Base-by-base conservation (phyloP, 441 rosid species). In the Sinapis alba region DNA sequence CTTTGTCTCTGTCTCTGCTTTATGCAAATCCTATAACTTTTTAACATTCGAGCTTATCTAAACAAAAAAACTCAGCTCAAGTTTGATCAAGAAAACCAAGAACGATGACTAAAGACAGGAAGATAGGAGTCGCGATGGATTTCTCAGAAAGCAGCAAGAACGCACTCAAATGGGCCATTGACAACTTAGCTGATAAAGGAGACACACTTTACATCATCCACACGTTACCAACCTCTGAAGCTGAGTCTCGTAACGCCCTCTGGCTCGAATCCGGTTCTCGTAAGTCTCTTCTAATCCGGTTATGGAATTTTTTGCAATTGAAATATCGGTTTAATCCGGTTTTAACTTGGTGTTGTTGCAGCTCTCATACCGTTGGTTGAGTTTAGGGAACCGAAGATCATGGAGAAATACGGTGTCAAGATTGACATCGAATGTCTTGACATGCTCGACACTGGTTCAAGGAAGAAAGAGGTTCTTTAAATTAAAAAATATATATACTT, bases 111-210 rank as follows among this genome's bases (percentile, higher is more conserved):
- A 84, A 84, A n/a, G 96, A 86, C 41, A 86, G 88, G 79, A 90
- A 47, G 32, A 81, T 93, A 8, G 98, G 98, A 1, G 83, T 93
- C 71, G 97, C 97, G 1, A 81, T 95, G 96, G 99, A 95, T 72
- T 95, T 91, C 86, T 95, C 99, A 0, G 76, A 58, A 23, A 89
- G 96, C 86, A 95, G 99, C 93, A 95, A 93, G 82, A 78, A 78
- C 68, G 99, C 99, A 73, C 83, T 95, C 5, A 64, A 80, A 69
- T 95, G 99, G 99, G 92, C 98, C 7, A 64, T 89, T 2, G 77
- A 90, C 12, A 95, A 92, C 83, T 86, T 93, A 71, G 91, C 86
- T 1, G 86, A 93, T 47, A 85, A 78, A 71, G 92, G 89, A 18
- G 98, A 95, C 62, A 83, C 86, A n/a, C 74, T 95, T 65, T 84